Evolutionary conservation across 192 early-diverging fungal genomes (phyloP), one percentile per base, ranked within the genome.

Genomic region (Rhizophagus prolifer): DNA sequence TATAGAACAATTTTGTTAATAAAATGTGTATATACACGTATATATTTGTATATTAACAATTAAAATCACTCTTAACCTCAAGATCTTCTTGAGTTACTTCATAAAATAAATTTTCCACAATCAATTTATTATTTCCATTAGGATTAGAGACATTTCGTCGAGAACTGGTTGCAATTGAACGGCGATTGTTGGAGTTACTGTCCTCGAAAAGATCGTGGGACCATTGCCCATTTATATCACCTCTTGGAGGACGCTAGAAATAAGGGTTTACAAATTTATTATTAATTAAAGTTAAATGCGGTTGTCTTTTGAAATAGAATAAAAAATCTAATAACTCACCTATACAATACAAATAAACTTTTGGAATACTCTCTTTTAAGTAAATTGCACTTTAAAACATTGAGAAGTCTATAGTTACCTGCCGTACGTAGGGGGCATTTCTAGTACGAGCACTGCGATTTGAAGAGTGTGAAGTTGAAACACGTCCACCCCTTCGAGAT

Each of bases 31-130:
- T 34, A 8, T 54, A 23, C 8, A 9, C 14, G 6, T 36, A 7
- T 23, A 54, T 30, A 50, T 19, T 21, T 54, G 46, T 59, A 23
- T 31, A 75, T 65, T 19, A 63, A 41, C 13, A 76, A 58, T 59
- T 31, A 65, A 59, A 14, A 5, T 23, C 1, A 21, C 10, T 46
- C 47, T 60, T 21, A 78, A 88, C 87, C 78, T 84, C 74, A 50
- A 89, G 76, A 71, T 89, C 88, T 30, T 83, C 79, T 81, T 87
- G 79, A 21, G 88, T 89, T 16, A 89, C 88, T 72, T 87, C 82
- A 74, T 89, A 89, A 70, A 86, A 85, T 67, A 89, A 54, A 68
- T 89, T 89, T 70, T 89, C 88, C 16, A 89, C 83, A 58, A 75
- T 47, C 9, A 84, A 67, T 79, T 81, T 84, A 47, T 74, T 23